Conservation (phyloP, 768 basidiomycete genomes). For the Amanita thiersii region DNA sequence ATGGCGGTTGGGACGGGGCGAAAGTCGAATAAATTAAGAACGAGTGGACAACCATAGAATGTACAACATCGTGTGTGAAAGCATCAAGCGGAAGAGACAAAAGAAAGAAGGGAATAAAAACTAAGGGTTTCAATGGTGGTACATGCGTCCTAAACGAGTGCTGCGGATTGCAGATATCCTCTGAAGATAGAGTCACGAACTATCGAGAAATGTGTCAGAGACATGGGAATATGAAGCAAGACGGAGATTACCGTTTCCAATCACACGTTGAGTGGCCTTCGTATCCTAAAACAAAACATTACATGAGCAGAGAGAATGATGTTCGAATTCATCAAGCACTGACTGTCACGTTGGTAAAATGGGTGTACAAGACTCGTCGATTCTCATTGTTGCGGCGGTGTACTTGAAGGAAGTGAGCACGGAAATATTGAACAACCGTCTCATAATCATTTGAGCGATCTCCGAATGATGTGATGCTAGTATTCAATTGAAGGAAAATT, state of each 20-base stretch:
- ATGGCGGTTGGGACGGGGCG: too few species aligned
- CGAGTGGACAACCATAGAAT: too few species aligned
- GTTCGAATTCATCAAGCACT: slow-evolving; percentile 14
- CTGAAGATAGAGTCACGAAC: slow-evolving; percentile 73
- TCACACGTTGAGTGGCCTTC: slow-evolving; percentile 76
- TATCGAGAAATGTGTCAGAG: slow-evolving; percentile 17
- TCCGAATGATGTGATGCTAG: slow-evolving; percentile 77
- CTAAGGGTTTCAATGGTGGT: too few species aligned
- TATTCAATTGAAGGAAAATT: slow-evolving; percentile 6
- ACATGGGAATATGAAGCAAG: slow-evolving; percentile 1
- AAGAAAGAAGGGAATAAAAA: too few species aligned
- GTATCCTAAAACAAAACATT: slow-evolving; percentile 46
- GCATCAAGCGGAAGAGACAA: too few species aligned
- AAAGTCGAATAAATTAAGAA: too few species aligned
- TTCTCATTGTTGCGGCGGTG: slow-evolving; percentile 76
- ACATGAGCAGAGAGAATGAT: slow-evolving; percentile 7
- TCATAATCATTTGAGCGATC: slow-evolving; percentile 78
- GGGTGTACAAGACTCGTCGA: slow-evolving; percentile 72
- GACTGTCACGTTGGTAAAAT: slow-evolving; percentile 77
- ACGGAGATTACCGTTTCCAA: slow-evolving; percentile 58
- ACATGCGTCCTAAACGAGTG: slow-evolving; percentile 60
- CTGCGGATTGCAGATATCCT: slow-evolving; percentile 66
- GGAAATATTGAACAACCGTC: slow-evolving; percentile 79
- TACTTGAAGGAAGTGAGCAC: slow-evolving; percentile 79
- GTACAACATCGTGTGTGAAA: too few species aligned